Base-by-base conservation (phyloP, 208 protist species). In the Leptomonas pyrrhocoris region DNA sequence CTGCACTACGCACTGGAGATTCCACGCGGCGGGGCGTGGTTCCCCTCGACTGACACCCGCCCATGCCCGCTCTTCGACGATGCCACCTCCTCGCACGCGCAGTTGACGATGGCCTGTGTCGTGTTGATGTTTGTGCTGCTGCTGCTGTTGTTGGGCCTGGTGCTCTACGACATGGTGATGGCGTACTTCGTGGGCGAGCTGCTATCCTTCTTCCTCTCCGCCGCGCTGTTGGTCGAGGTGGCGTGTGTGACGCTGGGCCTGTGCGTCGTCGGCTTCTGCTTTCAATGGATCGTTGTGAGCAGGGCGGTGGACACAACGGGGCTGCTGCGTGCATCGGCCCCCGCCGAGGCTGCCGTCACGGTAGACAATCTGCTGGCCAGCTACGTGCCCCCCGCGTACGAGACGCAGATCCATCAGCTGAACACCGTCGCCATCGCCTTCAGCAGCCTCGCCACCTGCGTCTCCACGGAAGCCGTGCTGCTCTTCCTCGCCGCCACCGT, bases 1-100 rank as follows among this genome's bases (percentile, higher is more conserved):
- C 36, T 65, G 34, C 66, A 72, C 38, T 72, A 72, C 66, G 25
- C 57, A 21, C 49, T 72, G 45, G 66, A 72, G 45, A 58, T 63
- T 18, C 66, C 66, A 1, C 42, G 42, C 18, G 28, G 46, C 8
- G 66, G 56, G 9, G 31, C 48, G n/a, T 72, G 66, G 66, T 18
- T 64, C n/a, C 31, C 66, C 34, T 46, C 66, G 46, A 72, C 66
- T 3, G 34, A 49, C 57, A 36, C 34, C 16, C 25, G 45, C 8
- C 30, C 66, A 2, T 72, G 42, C 28, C 36, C 56, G 2, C n/a
- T 55, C 2, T 64, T 36, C 66, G n/a, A 46, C 38, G 12, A 23
- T 34, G 13, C 28, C 46, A 31, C n/a, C 34, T 19, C 38, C 21
- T 23, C 15, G 34, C 59, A 28, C n/a, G 19, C 9, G 15, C 27